Base-by-base conservation (phyloP, 192 early-diverging fungal species). In the Podila epicladia region DNA sequence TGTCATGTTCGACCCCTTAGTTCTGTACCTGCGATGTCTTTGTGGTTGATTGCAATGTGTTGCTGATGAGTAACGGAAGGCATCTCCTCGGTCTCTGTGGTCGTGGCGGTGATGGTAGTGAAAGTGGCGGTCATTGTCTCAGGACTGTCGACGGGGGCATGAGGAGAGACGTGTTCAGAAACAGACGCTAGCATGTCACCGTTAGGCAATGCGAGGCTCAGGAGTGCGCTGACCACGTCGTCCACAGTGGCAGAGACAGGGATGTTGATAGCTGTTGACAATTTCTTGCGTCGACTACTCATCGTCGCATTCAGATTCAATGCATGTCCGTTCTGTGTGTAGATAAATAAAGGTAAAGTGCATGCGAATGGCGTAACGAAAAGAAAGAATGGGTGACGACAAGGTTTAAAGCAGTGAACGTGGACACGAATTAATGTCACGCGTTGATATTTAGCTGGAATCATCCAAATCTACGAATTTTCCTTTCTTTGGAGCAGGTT, bases 251-350 rank as follows among this genome's bases (percentile, higher is more conserved):
- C 51, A 53, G 51, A 53, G 22, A 53, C 22, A 20, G 51, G 51
- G 22, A 53, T 8, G 22, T 53, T 19, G 22, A 53, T 53, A 24
- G 17, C 9, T 53, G 8, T 53, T 19, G 51, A 53, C 19, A 53
- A 53, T 53, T 53, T 53, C 51, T 53, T 53, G 51, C 51, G 51
- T 53, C 51, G 51, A 53, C 51, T 53, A 53, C 17, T 53, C 51
- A 53, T 53, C 22, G 51, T 53, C 51, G 51, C 51, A 22, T 20
- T 53, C 51, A 53, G 22, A 22, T 6, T 19, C 51, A 19, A 53
- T 53, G 17, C 22, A 22, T 53, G 51, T 22, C 17, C 13, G 13
- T 53, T 20, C 4, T 19, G 9, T 9, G 51, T 20, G 50, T 5
- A 7, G n/a, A 3, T 29, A 29, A 29, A 29, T 29, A 29, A 51